These are phyloP conservation scores for Hansenula sp. DNA, from an alignment of 1,139 yeast species.

Conservation along the genomic window DNA sequence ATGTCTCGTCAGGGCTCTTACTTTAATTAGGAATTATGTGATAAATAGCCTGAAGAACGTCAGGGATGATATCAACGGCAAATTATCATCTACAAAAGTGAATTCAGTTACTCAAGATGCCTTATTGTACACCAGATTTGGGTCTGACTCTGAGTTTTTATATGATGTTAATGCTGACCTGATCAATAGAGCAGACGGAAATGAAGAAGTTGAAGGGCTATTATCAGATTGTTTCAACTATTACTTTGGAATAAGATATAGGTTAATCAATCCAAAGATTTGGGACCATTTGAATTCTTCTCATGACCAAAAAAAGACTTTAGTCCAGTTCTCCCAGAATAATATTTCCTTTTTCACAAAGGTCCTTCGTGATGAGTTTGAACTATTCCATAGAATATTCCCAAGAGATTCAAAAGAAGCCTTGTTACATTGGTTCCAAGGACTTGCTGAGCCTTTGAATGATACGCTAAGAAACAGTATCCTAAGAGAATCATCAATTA, in stretches of 20 bases:
- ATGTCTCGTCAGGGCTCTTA: constrained; percentile 79
- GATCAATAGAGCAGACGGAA: constrained; percentile 40
- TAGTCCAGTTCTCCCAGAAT: constrained; percentile 57
- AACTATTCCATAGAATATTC: constrained; percentile 55
- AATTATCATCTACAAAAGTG: constrained; percentile 24
- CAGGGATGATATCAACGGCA: constrained; percentile 37
- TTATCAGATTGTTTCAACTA: constrained; percentile 59
- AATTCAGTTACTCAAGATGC: constrained; percentile 47
- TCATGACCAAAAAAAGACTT: constrained; percentile 17
- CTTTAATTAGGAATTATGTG: constrained; percentile 69
- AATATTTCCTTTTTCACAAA: constrained; percentile 55
- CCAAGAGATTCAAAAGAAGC: constrained; percentile 23
- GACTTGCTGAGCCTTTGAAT: constrained; percentile 71
- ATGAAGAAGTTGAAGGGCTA: constrained; percentile 63
- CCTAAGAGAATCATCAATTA: constrained; percentile 65
- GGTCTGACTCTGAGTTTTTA: constrained; percentile 38
- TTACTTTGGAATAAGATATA: constrained; percentile 56
- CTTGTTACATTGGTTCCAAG: constrained; percentile 49
- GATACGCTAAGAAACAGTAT: constrained; percentile 64
- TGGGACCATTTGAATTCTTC: constrained; percentile 28
- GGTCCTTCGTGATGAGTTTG: constrained; percentile 57
- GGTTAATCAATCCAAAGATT: constrained; percentile 42
- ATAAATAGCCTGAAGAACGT: constrained; percentile 48
- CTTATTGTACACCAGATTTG: constrained; percentile 59
- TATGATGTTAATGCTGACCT: constrained; percentile 48